Base-by-base conservation (phyloP, 1,284 basidiomycete genomes). In the Coniferiporia weirii region DNA sequence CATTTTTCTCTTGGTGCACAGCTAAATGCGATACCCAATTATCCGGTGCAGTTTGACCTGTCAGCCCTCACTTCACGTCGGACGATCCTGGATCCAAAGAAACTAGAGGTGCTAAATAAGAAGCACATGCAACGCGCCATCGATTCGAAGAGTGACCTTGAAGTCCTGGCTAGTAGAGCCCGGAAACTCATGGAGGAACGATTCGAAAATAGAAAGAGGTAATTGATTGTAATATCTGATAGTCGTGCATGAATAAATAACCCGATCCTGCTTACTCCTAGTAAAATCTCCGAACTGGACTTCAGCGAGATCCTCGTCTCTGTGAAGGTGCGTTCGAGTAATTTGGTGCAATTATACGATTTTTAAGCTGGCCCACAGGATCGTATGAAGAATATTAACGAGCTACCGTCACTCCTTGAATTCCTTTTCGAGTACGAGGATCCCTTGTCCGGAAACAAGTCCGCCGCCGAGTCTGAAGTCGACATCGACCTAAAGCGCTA, bases 101-200 rank as follows among this genome's bases (percentile, higher is more conserved):
- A 93, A 66, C 77, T 94, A 8, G 82, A 83, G 62, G 87, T 84
- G 66, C 73, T 94, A 56, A 94, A 93, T 70, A 89, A 89, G 65
- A 82, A 85, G 34, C 89, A 93, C 69, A 71, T 94, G 10, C 78
- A 81, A 72, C 74, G 72, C 43, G 40, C 52, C 1, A 58, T 58
- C 17, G 52, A 58, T 4, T 47, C 44, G 15, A 27, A 56, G 15
- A n/a, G 40, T 9, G 47, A 36, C 35, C 46, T 60, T 20, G 45
- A 52, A 19, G 8, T 15, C 6, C 13, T 58, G 13, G 43, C 35
- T 17, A 32, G 2, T 4, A 34, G 13, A 32, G 51, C 40, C 17
- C 47, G 38, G 32, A 22, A 1, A 17, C 50, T 58, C 32, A 34
- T 58, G 15, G 19, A 32, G 13, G 17, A 58, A 32, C 27, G 40